Base-by-base conservation (phyloP, 2,329 filamentous ascomycete species). In the Stagonosporopsis chrysanthemi region DNA sequence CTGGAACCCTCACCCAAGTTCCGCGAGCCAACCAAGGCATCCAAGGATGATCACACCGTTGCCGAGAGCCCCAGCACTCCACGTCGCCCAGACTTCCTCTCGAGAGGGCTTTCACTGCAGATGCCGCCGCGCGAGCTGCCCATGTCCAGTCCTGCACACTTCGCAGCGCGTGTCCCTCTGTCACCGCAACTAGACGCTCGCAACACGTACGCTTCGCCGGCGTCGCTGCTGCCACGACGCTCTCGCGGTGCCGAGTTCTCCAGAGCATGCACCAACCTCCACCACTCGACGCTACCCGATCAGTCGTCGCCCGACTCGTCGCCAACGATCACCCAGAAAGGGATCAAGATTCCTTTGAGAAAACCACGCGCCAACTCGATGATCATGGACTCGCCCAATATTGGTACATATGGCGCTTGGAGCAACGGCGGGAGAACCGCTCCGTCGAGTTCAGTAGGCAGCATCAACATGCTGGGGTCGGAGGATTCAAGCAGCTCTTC, bases 231-330 rank as follows among this genome's bases (percentile, higher is more conserved):
- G 7, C 94, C 94, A 17, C 87, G 94, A 63, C 88, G 93, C 60
- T 97, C 93, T 28, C 87, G 94, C 53, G 94, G 94, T 40, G 82
- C 97, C 59, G 94, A 98, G 78, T 98, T 97, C 76, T 94, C 94
- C 38, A 86, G 94, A 65, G 93, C 93, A 11, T 95, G 92, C 61
- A 97, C 94, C 11, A 96, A 93, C 73, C 83, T 99, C 22, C 95
- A 98, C 78, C 95, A 98, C 77, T 97, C 94, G 15, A 98, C 91
- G 0, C 84, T 98, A 8, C 93, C 94, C 53, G 91, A 97, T 66
- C 86, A 89, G 74, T 90, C 91, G 0, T 95, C 91, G 5, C 92
- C 93, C 3, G 92, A 96, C 74, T 95, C 92, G 0, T 97, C 93
- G 0, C 95, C 95, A 0, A 93, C 89, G 12, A 88, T 95, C 52